These are phyloP conservation scores for Ogataea hybrid DNA, from an alignment of 1,139 yeast genomes.

Conservation along the genomic window DNA sequence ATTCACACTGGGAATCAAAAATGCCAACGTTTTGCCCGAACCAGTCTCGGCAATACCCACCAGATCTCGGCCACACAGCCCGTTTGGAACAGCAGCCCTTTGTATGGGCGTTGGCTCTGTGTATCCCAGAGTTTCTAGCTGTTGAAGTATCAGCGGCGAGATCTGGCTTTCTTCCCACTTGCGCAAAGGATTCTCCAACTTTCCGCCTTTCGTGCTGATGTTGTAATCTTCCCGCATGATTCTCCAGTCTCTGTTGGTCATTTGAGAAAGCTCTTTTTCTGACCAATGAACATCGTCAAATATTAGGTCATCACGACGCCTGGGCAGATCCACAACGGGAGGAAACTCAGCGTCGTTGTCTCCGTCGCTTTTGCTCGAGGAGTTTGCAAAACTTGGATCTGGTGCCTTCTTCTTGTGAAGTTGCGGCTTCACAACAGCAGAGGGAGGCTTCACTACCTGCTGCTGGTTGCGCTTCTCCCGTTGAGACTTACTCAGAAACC, in stretches of 20 bases:
- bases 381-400: background rate
- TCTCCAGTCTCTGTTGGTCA: constrained; percentile 90
- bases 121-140: constrained; percentile 45
- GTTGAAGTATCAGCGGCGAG: constrained; percentile 41
- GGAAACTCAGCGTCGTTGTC: constrained; percentile 30
- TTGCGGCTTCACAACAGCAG: background rate
- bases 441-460: background rate
- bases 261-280: constrained; percentile 55
- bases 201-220: constrained; percentile 58
- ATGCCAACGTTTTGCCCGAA: constrained; percentile 90
- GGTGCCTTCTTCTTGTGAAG: background rate
- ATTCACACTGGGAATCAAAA: constrained; percentile 67
- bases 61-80: constrained; percentile 58
- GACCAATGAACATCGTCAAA: constrained; percentile 59
- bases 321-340: constrained; percentile 39
- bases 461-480: constrained; percentile 11
- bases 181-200: constrained; percentile 60
- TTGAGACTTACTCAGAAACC: constrained; percentile 16
- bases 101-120: constrained; percentile 84
- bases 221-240: constrained; percentile 76
- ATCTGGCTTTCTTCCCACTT: constrained; percentile 66
- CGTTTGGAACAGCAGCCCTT: constrained; percentile 81
- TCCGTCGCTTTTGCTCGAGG: background rate
- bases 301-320: constrained; percentile 3
- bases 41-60: constrained; percentile 97